Base-by-base conservation (phyloP, 768 basidiomycete genomes). In the Tremella yokohamensis region DNA sequence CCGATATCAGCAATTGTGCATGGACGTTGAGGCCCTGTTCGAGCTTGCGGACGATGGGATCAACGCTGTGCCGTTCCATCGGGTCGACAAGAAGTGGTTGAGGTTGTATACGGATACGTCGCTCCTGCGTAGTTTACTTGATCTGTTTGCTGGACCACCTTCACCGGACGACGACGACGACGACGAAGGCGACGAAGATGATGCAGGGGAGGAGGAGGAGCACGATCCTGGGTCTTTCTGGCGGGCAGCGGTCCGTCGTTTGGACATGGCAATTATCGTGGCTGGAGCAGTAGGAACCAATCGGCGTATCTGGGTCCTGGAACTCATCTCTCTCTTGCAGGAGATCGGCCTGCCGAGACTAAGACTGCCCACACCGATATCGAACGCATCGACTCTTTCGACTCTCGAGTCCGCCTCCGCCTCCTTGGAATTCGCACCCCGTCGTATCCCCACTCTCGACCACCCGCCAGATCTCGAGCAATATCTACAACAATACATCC, bases 261-360 rank as follows among this genome's bases (percentile, higher is more conserved):
- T 97, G 22, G 96, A 99, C 70, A 81, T 80, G 63, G 86, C 87
- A 1, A 85, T 97, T 62, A 85, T 98, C 61, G 81, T 93, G 50
- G 86, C 90, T 13, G 92, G 92, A 1, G 84, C 86, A 1, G 80
- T 84, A 20, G 89, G 87, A 1, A 75, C 80, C 16, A 78, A 79
- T 12, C 79, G 87, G 42, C 76, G 84, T 39, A 83, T 87, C 26
- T 66, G 86, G 45, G 81, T 90, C n/a, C 80, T 84, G 44, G 78
- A 79, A 24, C 72, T 88, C 40, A 88, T 98, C 61, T 65, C 66
- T 26, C 61, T 69, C 19, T 80, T 90, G 16, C 93, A 96, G 64
- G 48, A 66, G n/a, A 54, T 58, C 34, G 54, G 2, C 1, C 51
- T 39, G 26, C 45, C 7, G 42, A 38, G 29, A 15, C 1, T 38